Conservation (phyloP, 768 basidiomycete genomes). For the Rhodotorula toruloides region DNA sequence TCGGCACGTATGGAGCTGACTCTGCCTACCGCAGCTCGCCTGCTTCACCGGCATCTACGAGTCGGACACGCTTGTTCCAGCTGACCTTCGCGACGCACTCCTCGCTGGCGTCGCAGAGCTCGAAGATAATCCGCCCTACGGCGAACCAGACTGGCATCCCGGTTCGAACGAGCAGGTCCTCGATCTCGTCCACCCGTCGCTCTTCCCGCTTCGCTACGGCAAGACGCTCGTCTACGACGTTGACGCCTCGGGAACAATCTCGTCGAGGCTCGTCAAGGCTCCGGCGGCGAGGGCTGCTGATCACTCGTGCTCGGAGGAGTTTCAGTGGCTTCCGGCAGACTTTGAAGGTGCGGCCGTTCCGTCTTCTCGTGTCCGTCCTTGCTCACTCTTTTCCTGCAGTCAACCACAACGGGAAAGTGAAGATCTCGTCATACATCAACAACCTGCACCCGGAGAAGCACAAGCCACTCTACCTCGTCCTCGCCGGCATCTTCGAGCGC, state of each 20-base stretch:
- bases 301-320: conserved; percentile 2
- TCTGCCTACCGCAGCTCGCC: conserved; percentile 18
- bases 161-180: conserved; percentile 51
- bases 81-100: conserved; percentile 34
- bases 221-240: not conserved
- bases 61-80: conserved; percentile 47
- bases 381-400: not conserved
- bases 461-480: conserved; percentile 45
- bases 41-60: conserved; percentile 41
- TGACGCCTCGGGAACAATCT: not conserved
- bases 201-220: conserved; percentile 50
- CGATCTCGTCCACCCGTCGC: conserved; percentile 52
- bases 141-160: conserved; percentile 53
- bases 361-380: not conserved
- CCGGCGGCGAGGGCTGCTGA: not conserved
- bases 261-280: not conserved
- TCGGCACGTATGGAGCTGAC: too few relatives aligned
- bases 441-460: conserved; percentile 50
- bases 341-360: not conserved
- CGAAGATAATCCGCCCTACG: conserved; percentile 47
- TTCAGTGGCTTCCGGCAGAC: conserved; percentile 30
- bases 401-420: conserved; percentile 1
- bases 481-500: conserved; percentile 47
- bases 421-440: conserved; percentile 52
- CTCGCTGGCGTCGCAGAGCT: conserved; percentile 37